Evolutionary conservation across 2,329 filamentous ascomycete species (phyloP).

Genomic region (Coniella vitis): DNA sequence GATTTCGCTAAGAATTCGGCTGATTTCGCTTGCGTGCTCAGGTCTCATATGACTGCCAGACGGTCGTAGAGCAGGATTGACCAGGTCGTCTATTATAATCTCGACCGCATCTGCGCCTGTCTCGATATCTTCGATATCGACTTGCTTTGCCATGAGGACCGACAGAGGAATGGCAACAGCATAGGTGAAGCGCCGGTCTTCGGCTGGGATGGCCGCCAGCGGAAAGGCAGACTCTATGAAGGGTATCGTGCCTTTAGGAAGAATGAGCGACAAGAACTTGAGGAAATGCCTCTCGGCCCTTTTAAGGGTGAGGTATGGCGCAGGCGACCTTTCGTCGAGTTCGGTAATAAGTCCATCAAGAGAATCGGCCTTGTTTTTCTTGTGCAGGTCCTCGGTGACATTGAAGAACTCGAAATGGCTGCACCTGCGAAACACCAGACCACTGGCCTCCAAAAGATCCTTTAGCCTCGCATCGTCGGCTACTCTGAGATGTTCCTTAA

Average conservation of each 20-base stretch:
- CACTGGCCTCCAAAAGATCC: constrained; percentile 51
- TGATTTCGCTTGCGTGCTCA: constrained; percentile 43
- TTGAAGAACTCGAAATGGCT: constrained; percentile 76
- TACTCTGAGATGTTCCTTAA: constrained; percentile 56
- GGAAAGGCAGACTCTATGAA: constrained; percentile 60
- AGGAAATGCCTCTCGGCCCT: constrained; percentile 63
- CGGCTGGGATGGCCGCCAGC: constrained; percentile 52
- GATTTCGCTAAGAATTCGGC: constrained; percentile 51
- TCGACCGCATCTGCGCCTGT: constrained; percentile 63
- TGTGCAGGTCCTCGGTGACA: constrained; percentile 45
- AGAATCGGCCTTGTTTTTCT: constrained; percentile 26
- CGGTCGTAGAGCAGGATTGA: constrained; percentile 15
- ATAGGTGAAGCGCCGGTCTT: constrained; percentile 59
- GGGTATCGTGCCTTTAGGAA: constrained; percentile 46
- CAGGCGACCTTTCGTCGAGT: constrained; percentile 33
- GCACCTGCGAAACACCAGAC: constrained; percentile 54
- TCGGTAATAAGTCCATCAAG: constrained; percentile 24
- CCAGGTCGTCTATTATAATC: constrained; percentile 43
- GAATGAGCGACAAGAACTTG: constrained; percentile 58
- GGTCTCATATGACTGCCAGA: constrained; percentile 18
- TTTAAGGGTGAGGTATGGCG: constrained; percentile 61
- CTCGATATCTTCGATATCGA: constrained; percentile 59
- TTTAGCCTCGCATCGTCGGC: constrained; percentile 48
- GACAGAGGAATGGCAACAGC: constrained; percentile 57
- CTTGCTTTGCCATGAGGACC: constrained; percentile 42